Evolutionary conservation across 2,329 filamentous ascomycete species (phyloP), one percentile per base, ranked within the genome.

Genomic region (Juglanconis sp.): DNA sequence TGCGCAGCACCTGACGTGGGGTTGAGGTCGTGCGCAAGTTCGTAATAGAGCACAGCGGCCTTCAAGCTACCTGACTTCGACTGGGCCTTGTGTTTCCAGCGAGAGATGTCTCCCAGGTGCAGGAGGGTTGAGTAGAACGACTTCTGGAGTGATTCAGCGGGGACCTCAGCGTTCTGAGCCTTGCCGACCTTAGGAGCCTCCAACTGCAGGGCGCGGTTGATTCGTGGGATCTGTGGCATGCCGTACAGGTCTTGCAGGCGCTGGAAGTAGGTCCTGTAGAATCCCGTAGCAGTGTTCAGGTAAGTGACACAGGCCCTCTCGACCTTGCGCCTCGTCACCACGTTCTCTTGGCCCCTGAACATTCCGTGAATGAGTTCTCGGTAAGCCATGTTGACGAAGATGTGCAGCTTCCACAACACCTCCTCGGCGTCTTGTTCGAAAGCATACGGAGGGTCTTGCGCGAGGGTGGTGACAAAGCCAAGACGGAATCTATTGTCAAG

Each of bases 241-340:
- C 80, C 78, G 68, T 85, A 88, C 54, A 81, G 79, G 32, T 79
- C 80, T 56, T 89, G 87, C 31, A 97, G 80, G 59, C 88, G 86
- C 72, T 94, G 87, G 57, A 97, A 89, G 69, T 91, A 95, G 65
- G 87, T 87, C 69, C 90, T 87, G 79, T 98, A 98, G 73, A 96
- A 97, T 68, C 87, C 86, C 74, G 95, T 91, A 65, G 92, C 90
- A 51, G 88, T 88, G 74, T 94, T 96, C 67, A 98, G 86, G 72
- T 96, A 98, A 66, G 86, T 85, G 60, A 88, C 80, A 73, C 96
- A 98, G 65, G 88, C 82, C 74, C 90, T 93, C 72, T 91, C 88
- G 54, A 94, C 79, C 74, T 92, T 95, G 64, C 93, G 86, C 68
- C 86, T 86, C 74, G 86, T 81, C 11, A 89, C 85, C 5, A 79